Evolutionary conservation across 2,329 filamentous ascomycete species (phyloP).

Genomic region (Thielaviopsis euricoi): DNA sequence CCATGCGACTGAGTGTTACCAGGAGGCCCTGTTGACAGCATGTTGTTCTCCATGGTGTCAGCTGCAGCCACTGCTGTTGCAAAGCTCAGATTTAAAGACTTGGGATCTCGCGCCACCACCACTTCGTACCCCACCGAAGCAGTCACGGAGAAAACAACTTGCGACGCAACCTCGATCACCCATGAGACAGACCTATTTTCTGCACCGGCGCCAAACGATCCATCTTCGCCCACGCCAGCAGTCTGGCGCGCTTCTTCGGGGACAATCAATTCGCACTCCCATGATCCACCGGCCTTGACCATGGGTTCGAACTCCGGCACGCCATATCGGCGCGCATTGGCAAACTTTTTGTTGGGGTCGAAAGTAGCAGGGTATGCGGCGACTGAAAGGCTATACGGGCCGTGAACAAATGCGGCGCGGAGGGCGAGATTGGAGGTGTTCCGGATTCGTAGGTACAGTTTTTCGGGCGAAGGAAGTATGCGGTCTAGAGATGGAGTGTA

Average conservation of each 20-base stretch:
- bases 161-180: constrained; percentile 81
- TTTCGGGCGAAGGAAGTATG: constrained; percentile 69
- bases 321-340: constrained; percentile 52
- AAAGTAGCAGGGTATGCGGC: constrained; percentile 73
- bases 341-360: constrained; percentile 64
- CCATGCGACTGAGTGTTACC: constrained; percentile 32
- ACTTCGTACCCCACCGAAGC: constrained; percentile 82
- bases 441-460: constrained; percentile 72
- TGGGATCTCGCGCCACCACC: constrained; percentile 68
- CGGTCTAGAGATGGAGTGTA: constrained; percentile 82
- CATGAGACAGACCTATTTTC: constrained; percentile 51
- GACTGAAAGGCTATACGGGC: constrained; percentile 80
- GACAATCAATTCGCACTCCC: constrained; percentile 64
- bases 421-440: constrained; percentile 84
- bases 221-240: constrained; percentile 31
- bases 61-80: constrained; percentile 27
- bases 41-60: constrained; percentile 1
- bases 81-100: constrained; percentile 53
- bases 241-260: constrained; percentile 60
- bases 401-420: constrained; percentile 89
- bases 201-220: constrained; percentile 28
- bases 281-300: constrained; percentile 82
- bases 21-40: neutral
- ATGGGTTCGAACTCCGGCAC: constrained; percentile 89
- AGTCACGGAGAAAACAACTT: constrained; percentile 83